Evolutionary conservation across 1,284 basidiomycete genomes (phyloP), one percentile per base, ranked within the genome.

Genomic region (Ustilago hordei): DNA sequence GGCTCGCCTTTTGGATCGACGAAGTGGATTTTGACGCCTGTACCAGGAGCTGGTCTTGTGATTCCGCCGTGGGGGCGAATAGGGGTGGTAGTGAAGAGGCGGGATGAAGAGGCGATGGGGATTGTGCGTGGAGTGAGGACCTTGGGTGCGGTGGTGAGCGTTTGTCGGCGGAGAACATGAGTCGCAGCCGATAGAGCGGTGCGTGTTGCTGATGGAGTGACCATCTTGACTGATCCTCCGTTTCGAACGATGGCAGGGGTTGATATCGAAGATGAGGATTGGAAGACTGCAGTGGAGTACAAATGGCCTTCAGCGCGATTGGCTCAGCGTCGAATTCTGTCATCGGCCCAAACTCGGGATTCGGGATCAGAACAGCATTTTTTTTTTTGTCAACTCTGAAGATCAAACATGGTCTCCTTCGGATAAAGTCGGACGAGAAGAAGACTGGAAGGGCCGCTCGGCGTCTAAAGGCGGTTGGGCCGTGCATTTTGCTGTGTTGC

Each of bases 1-100:
- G 90, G 88, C 43, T 89, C 89, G 6, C 95, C 95, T 82, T 94
- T 95, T 2, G 94, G 89, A 86, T 97, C 95, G 80, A 92, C 91
- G 88, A 96, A 98, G 79, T 92, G 91, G 9, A 98, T 88, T 82
- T 92, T 95, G 81, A 98, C 92, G 8, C 81, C 93, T 55, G 88
- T 89, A 19, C 90, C 90, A 7, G 89, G 88, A 59, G 87, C 87
- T 4, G 91, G 91, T 28, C 90, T 87, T 19, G 88, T 88, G 56
- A 92, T 87, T 19, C 88, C 87, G 15, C 88, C 89, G 81, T 90
- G 89, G 19, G 43, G 38, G 1, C 15, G 4, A 1, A 13, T 8
- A 8, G 39, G 34, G 2, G 66, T 63, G 9, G 63, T 62, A 38
- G 56, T 41, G 31, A 74, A 54, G 1, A 17, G 39, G n/a, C 65